These are phyloP conservation scores for Colletotrichum gigasporum DNA, from an alignment of 2,329 filamentous ascomycete species.

Conservation along the genomic window DNA sequence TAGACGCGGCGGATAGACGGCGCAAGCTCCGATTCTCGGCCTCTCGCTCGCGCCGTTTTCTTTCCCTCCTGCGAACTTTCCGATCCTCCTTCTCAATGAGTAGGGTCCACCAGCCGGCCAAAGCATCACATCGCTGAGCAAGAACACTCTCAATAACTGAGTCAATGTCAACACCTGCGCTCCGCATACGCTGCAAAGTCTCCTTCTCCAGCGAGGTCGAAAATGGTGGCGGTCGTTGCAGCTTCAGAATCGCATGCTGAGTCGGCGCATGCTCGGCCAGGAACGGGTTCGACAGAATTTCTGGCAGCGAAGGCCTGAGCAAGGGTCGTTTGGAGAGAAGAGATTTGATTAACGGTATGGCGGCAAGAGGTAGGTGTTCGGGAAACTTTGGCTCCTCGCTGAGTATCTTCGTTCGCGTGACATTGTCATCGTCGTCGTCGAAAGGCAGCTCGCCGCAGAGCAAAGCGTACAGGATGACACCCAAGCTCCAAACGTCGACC, in stretches of 20 bases:
- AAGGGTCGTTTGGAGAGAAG: conserved; percentile 93
- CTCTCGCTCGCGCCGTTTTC: conserved; percentile 86
- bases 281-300: conserved; percentile 90
- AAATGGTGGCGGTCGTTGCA: conserved; percentile 84
- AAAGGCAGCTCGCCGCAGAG: conserved; percentile 90
- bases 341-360: conserved; percentile 77
- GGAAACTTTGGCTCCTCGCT: conserved; percentile 87
- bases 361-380: conserved; percentile 80
- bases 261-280: conserved; percentile 85
- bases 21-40: conserved; percentile 81
- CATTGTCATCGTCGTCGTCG: conserved; percentile 92
- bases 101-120: conserved; percentile 96
- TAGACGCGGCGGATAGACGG: conserved; percentile 88
- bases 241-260: conserved; percentile 88
- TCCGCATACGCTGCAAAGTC: conserved; percentile 90
- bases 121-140: conserved; percentile 85
- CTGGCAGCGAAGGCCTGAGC: conserved; percentile 80
- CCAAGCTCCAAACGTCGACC: conserved; percentile 94
- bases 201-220: conserved; percentile 89
- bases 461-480: conserved; percentile 85
- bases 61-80: conserved; percentile 82
- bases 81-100: conserved; percentile 93
- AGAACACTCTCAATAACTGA: conserved; percentile 93
- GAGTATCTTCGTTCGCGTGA: conserved; percentile 86
- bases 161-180: conserved; percentile 93